phyloP scores from a whole-genome alignment of 768 basidiomycete species.

The Tylopilus subfusipes region DNA sequence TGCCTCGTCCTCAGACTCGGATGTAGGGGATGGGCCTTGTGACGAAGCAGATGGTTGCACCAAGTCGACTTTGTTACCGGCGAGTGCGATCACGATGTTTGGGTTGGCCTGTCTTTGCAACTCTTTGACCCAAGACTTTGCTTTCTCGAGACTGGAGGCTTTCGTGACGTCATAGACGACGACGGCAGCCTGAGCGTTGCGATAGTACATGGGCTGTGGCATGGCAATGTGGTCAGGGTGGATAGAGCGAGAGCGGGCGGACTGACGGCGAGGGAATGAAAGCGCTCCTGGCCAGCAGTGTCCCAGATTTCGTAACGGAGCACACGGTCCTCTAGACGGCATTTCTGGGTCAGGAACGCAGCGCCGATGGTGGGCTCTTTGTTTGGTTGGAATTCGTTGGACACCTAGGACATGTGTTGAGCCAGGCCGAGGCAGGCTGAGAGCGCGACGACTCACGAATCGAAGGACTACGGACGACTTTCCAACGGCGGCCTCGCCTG shows the following conservation, averaged over 20 bases:
- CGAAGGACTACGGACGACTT: constrained; percentile 98
- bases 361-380: constrained; percentile 99
- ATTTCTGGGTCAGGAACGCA: constrained; percentile 93
- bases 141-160: constrained; percentile 93
- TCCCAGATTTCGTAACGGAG: constrained; percentile 97
- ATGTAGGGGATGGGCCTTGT: constrained; percentile 42
- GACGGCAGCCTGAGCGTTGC: constrained; percentile 96
- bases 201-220: constrained; percentile 93
- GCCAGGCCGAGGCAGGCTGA: not conserved
- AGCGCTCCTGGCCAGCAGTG: constrained; percentile 92
- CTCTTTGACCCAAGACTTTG: constrained; percentile 99
- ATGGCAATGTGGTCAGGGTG: constrained; percentile 7
- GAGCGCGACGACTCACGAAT: constrained; percentile 67
- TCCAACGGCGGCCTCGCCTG: constrained; percentile 97
- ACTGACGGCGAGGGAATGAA: constrained; percentile 92
- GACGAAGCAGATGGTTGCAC: constrained; percentile 63
- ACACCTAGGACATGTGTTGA: constrained; percentile 50
- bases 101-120: constrained; percentile 98
- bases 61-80: constrained; percentile 96
- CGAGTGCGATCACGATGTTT: constrained; percentile 97
- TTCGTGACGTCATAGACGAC: constrained; percentile 99
- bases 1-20: constrained; percentile 83
- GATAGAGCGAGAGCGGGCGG: not conserved
- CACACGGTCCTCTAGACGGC: constrained; percentile 90
- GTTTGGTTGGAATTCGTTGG: constrained; percentile 98